Evolutionary conservation across 805 yeast genomes (phyloP), one percentile per base, ranked within the genome.

Genomic region (Phaffomyces antillensis): DNA sequence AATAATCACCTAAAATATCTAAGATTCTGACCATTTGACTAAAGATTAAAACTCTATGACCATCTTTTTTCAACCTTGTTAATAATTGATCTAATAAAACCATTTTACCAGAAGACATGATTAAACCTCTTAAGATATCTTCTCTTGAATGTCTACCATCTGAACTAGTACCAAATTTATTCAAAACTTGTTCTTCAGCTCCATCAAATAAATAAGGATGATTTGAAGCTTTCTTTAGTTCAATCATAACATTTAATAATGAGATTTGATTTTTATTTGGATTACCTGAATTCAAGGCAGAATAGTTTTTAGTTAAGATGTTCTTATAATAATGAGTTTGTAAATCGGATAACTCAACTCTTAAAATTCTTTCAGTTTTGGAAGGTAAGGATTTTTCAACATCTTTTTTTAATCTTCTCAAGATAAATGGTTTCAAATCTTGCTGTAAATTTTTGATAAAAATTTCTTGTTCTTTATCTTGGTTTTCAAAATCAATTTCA

Each of bases 51-150:
- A 93, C 99, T 51, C 99, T 75, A 61, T 93, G 99, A 4, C 98
- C 98, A 65, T 93, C 99, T 60, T 86, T 84, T 50, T 81, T 78
- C 59, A 93, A 72, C 51, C 96, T 75, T 5, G 87, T 84, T 48
- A 93, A 73, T 35, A 93, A 70, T 63, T 93, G 90, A 66, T 93
- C 99, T 42, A 93, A 70, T 40, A 93, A 72, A 7, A 93, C 99
- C 99, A 93, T 93, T 62, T 93, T 93, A 56, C 99, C 99, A 8
- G 96, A 86, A 16, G 95, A 86, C 99, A 93, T 93, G 52, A 93
- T 86, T 71, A 93, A 70, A 15, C 99, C 99, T 60, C 89, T 79
- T 36, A 93, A 66, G 18, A 85, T 74, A 52, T 81, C 86, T 54
- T 91, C 97, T 48, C 96, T 75, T 1, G 89, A 72, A 23, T 67